Percentiles rank a stretch among this genome's conserved stretches.
Evolutionary conservation across 2,329 filamentous ascomycete genomes (phyloP).

Genomic region (Fusarium setosum): DNA sequence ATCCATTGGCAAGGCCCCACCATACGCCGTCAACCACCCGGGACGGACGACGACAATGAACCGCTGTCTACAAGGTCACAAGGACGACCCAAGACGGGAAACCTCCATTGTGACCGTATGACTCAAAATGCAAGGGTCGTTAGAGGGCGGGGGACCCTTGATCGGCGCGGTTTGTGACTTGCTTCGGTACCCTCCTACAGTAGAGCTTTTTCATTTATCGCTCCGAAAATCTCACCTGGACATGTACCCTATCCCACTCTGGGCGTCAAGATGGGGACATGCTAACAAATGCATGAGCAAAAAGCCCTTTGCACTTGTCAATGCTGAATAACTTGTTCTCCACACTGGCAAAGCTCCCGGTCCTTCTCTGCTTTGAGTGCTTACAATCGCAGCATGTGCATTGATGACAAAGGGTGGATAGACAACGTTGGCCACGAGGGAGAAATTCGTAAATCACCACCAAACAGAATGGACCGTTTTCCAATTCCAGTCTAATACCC

Average conservation of each 20-base stretch:
- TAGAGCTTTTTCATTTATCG: not conserved
- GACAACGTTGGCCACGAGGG: not conserved
- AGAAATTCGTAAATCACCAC: not conserved
- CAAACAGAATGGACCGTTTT: no score
- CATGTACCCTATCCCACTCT: constrained; percentile 1
- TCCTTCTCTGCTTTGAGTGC: not conserved
- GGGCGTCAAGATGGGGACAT: not conserved
- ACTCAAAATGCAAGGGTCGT: constrained; percentile 15
- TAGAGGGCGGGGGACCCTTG: not conserved
- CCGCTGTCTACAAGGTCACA: constrained; percentile 19
- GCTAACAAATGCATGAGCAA: not conserved
- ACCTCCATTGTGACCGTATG: constrained; percentile 2
- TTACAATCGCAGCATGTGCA: not conserved
- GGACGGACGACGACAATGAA: not conserved
- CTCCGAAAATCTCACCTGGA: not conserved
- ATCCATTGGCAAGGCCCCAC: not conserved
- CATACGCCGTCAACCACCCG: not conserved
- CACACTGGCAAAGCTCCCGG: no score
- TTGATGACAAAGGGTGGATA: not conserved
- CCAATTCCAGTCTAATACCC: no score
- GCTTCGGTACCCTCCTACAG: not conserved
- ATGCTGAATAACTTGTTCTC: not conserved
- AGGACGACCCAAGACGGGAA: not conserved
- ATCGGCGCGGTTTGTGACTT: not conserved
- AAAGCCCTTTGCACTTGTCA: not conserved